These are phyloP conservation scores for Colletotrichum abscissum DNA, from an alignment of 2,329 filamentous ascomycete species.

Conservation along the genomic window DNA sequence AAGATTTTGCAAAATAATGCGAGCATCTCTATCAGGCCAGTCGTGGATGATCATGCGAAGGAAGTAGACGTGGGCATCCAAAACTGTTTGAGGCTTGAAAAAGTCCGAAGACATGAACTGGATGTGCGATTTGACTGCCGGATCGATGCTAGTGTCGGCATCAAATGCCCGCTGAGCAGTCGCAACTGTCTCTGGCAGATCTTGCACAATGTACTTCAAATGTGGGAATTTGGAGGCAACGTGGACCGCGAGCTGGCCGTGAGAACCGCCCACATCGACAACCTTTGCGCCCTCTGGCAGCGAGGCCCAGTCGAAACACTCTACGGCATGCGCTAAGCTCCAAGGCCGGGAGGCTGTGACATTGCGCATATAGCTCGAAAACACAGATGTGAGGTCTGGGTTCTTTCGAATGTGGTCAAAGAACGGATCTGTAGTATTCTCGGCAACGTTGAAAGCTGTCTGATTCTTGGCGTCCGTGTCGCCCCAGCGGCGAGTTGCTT, in stretches of 20 bases:
- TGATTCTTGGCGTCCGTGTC: constrained; percentile 39
- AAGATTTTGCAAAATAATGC: constrained; percentile 53
- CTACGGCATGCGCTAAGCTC: constrained; percentile 44
- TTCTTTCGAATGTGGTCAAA: constrained; percentile 45
- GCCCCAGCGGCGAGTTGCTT: constrained; percentile 43
- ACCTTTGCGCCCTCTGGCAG: constrained; percentile 23
- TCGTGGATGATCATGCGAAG: constrained; percentile 66
- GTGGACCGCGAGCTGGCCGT: constrained; percentile 12
- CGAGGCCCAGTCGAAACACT: constrained; percentile 14
- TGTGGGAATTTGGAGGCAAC: constrained; percentile 19
- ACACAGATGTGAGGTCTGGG: constrained; percentile 40
- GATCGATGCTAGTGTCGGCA: not conserved
- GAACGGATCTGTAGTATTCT: constrained; percentile 41
- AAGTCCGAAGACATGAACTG: constrained; percentile 50
- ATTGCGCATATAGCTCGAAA: constrained; percentile 46
- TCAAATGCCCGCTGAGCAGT: not conserved
- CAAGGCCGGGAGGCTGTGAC: constrained; percentile 44
- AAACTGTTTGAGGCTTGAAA: constrained; percentile 49
- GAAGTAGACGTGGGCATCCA: constrained; percentile 60
- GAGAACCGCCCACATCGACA: constrained; percentile 29
- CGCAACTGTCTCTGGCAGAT: constrained; percentile 14
- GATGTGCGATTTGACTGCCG: constrained; percentile 43
- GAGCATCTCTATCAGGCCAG: constrained; percentile 58
- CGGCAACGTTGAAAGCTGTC: constrained; percentile 45
- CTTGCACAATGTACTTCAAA: constrained; percentile 24